Evolutionary conservation across 2,329 filamentous ascomycete species (phyloP), one percentile per base, ranked within the genome.

Genomic region (Chaetomiaceae sp.): DNA sequence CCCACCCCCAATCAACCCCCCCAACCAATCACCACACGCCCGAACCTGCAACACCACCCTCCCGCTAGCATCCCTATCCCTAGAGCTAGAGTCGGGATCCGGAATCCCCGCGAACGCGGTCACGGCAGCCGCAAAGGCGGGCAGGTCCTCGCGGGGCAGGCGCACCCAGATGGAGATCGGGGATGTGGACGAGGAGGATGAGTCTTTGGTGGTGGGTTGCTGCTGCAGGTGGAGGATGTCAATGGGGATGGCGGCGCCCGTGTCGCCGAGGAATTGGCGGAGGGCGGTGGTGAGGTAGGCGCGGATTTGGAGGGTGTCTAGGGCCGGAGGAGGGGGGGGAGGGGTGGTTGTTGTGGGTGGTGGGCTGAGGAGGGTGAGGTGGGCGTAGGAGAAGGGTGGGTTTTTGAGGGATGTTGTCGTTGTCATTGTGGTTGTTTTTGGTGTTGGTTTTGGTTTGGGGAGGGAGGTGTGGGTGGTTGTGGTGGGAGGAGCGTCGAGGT

Each of bases 211-310:
- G n/a, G n/a, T n/a, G 6, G 30, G 4, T 4, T 33, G 30, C 68
- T 0, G 33, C 10, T 6, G 10, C 14, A 83, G 70, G 58, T 83
- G 81, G 30, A 92, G 74, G 17, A 91, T 80, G 62, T 92, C 88
- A 50, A 90, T 63, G 1, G 83, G 70, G 3, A 91, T 82, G 10
- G 80, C 81, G 2, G 75, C 69, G 10, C 88, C 88, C 0, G 80
- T 82, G 16, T 81, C 68, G 17, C 88, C 88, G 1, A 92, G 77
- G 60, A 87, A 90, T 55, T 86, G 79, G 1, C 72, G 73, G 7
- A 92, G 70, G 0, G 86, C 83, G 1, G 76, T 66, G 2, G 77
- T 79, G 58, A 86, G 78, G 62, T 86, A 83, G 0, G 81, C 72
- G 30, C 79, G 80, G 16, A 78, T 73, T 33, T 82, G 83, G 3